phyloP scores from a whole-genome alignment of 2,329 filamentous ascomycete species.

The Trichoderma harzianum region DNA sequence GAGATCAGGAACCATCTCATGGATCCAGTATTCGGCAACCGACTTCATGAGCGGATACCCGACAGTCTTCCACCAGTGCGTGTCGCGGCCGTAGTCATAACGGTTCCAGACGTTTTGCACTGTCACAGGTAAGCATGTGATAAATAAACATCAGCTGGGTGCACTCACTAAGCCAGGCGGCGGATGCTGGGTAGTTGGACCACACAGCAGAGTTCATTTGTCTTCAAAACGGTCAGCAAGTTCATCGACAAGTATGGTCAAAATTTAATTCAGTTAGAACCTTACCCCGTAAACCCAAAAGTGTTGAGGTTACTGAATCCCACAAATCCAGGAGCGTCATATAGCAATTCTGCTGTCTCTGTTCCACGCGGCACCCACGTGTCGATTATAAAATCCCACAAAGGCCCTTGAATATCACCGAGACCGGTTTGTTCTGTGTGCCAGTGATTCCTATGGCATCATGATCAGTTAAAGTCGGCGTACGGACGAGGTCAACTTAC shows the following conservation, averaged over 20 bases:
- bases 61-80: slow-evolving; percentile 42
- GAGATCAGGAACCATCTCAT: slow-evolving; percentile 47
- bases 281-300: slow-evolving; percentile 50
- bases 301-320: slow-evolving; percentile 57
- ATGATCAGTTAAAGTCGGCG: not conserved
- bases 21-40: slow-evolving; percentile 54
- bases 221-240: slow-evolving; percentile 12
- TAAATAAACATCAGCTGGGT: not conserved
- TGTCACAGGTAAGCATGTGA: slow-evolving; percentile 29
- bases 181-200: slow-evolving; percentile 14
- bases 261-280: rapidly evolving
- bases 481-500: slow-evolving; percentile 22
- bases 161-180: slow-evolving; percentile 16
- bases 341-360: slow-evolving; percentile 52
- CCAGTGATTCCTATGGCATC: slow-evolving; percentile 48
- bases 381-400: slow-evolving; percentile 52
- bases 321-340: slow-evolving; percentile 54
- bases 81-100: slow-evolving; percentile 51
- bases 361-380: slow-evolving; percentile 52
- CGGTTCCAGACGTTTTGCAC: slow-evolving; percentile 58
- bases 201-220: slow-evolving; percentile 13
- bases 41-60: slow-evolving; percentile 55
- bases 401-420: slow-evolving; percentile 40
- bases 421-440: slow-evolving; percentile 51
- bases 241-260: slow-evolving; percentile 25